A percentile compares a stretch with the other conserved stretches of the same genome.
These are phyloP conservation scores for Nissolia schottii DNA, from an alignment of 306 rosid species.

Conservation along the genomic window DNA sequence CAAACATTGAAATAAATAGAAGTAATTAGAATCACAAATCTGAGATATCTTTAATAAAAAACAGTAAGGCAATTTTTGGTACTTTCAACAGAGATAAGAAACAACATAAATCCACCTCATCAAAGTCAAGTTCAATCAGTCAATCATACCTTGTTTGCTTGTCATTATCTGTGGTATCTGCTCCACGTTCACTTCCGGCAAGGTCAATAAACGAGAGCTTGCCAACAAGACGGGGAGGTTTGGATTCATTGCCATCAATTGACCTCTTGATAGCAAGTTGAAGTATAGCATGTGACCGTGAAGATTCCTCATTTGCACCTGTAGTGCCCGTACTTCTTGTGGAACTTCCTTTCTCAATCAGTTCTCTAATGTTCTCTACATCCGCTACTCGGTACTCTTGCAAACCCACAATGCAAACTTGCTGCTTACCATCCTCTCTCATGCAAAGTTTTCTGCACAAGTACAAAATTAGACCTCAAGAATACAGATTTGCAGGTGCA, in stretches of 20 bases:
- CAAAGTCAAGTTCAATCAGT: constrained; percentile 8
- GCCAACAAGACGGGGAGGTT: constrained; percentile 87
- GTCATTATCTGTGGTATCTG: constrained; percentile 99
- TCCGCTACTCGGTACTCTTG: constrained; percentile 92
- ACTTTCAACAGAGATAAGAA: neutral
- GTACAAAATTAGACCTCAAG: constrained; percentile 17
- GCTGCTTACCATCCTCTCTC: constrained; percentile 98
- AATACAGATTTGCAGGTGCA: constrained; percentile 1
- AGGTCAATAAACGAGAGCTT: constrained; percentile 98
- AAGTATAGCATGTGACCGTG: constrained; percentile 98
- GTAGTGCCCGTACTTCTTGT: constrained; percentile 97
- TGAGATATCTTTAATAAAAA: neutral
- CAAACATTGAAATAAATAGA: neutral
- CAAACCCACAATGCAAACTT: constrained; percentile 98
- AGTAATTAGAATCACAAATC: neutral
- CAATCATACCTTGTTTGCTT: constrained; percentile 78
- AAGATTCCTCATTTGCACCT: constrained; percentile 98
- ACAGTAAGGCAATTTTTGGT: neutral
- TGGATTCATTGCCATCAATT: constrained; percentile 77
- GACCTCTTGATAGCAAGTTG: constrained; percentile 93
- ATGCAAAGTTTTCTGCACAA: constrained; percentile 87
- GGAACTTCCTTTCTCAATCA: constrained; percentile 91
- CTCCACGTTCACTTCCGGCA: constrained; percentile 99
- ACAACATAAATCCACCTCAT: neutral
- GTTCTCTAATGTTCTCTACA: constrained; percentile 89